phyloP scores from a whole-genome alignment of 2,329 filamentous ascomycete genomes.

The Alternaria brassicicola region DNA sequence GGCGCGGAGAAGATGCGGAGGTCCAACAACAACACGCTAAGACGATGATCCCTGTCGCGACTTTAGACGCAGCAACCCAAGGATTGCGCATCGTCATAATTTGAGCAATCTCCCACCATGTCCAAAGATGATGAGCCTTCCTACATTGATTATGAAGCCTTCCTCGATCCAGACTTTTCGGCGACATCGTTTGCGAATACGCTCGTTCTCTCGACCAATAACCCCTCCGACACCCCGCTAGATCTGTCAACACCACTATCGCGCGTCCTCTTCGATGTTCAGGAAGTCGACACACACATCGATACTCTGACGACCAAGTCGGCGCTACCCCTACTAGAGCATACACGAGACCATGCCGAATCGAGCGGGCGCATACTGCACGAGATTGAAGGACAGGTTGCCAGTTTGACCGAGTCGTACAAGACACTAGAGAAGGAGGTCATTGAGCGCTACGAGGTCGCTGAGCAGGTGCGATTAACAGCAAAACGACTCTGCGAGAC shows the following conservation, averaged over 20 bases:
- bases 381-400: slow-evolving; percentile 80
- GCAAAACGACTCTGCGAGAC: slow-evolving; percentile 82
- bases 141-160: slow-evolving; percentile 95
- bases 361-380: slow-evolving; percentile 74
- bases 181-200: slow-evolving; percentile 84
- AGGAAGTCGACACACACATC: slow-evolving; percentile 96
- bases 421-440: slow-evolving; percentile 85
- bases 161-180: slow-evolving; percentile 82
- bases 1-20: neutral
- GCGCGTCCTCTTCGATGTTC: slow-evolving; percentile 91
- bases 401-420: slow-evolving; percentile 82
- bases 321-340: slow-evolving; percentile 76
- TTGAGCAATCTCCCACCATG: slow-evolving; percentile 25
- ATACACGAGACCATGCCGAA: slow-evolving; percentile 76
- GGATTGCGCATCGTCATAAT: neutral
- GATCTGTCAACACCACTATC: slow-evolving; percentile 95
- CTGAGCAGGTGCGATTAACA: slow-evolving; percentile 79
- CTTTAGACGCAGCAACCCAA: neutral
- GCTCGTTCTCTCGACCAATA: slow-evolving; percentile 88
- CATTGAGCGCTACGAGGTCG: slow-evolving; percentile 80
- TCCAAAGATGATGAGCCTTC: slow-evolving; percentile 64
- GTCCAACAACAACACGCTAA: slow-evolving; percentile 7
- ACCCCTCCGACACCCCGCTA: slow-evolving; percentile 84
- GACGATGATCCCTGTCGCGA: slow-evolving; percentile 7
- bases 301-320: slow-evolving; percentile 85